Evolutionary conservation across 179 eudicot genomes (phyloP).

Genomic region (Spergularia azorica): DNA sequence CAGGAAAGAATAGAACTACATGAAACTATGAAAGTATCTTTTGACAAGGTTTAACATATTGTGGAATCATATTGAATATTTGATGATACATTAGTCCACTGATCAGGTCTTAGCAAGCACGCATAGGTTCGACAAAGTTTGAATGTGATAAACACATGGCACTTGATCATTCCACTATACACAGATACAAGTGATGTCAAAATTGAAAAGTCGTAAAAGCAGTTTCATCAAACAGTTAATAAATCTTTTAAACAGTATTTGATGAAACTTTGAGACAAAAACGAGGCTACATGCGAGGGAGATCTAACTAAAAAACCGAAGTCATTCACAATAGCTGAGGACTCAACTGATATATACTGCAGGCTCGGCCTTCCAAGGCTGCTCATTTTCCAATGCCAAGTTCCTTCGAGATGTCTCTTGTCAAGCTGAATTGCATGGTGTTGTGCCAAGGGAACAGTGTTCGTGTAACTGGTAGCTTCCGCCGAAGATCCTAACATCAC

Average conservation of each 20-base stretch:
- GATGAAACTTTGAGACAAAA: neutral
- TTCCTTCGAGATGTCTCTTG: slow-evolving; percentile 80
- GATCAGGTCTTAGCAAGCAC: neutral
- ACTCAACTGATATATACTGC: slow-evolving; percentile 28
- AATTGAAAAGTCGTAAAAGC: slow-evolving; percentile 11
- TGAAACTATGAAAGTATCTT: no score
- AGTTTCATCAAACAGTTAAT: slow-evolving; percentile 9
- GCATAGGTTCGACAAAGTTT: neutral
- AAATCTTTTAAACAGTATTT: neutral
- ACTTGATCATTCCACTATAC: slow-evolving; percentile 20
- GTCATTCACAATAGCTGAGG: slow-evolving; percentile 27
- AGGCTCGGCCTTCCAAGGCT: slow-evolving; percentile 49
- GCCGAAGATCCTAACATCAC: slow-evolving; percentile 75
- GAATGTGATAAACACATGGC: neutral
- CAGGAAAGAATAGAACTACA: no score
- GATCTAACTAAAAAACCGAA: slow-evolving; percentile 25
- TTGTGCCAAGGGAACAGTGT: slow-evolving; percentile 97
- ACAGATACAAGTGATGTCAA: slow-evolving; percentile 26
- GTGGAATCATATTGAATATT: no score
- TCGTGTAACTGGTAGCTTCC: slow-evolving; percentile 96
- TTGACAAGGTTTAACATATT: no score
- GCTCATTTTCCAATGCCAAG: slow-evolving; percentile 58
- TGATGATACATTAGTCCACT: no score
- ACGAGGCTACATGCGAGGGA: slow-evolving; percentile 1
- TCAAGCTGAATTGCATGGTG: slow-evolving; percentile 83